Evolutionary conservation across 768 basidiomycete species (phyloP), one percentile per base, ranked within the genome.

Genomic region (Kwoniella europaea): DNA sequence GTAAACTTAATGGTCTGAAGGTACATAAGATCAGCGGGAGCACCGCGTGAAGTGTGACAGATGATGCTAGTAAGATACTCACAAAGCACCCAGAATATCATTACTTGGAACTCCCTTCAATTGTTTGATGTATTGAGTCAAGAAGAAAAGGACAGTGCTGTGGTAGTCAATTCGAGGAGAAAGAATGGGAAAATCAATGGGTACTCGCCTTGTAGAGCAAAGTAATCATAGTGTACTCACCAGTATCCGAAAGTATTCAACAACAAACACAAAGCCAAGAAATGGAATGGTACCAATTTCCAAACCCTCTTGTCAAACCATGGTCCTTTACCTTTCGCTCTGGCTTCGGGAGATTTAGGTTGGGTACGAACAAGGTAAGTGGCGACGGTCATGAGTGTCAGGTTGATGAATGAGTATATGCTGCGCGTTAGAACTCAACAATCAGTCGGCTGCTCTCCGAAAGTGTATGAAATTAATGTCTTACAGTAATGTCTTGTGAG

Each of bases 401-500:
- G 53, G 64, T 74, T 72, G 63, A 75, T 58, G 64, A 70, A 74
- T 0, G 74, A 72, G 56, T 71, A 64, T 56, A 77, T 77, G 10
- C 76, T 77, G 22, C 2, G 35, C 35, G 35, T 35, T 29, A 7
- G 43, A 63, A 62, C 22, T 41, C 65, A 57, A 61, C 7, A 4
- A 66, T 46, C 20, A 44, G 9, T 52, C 4, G 4, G 13, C 7
- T 35, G 35, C 35, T 35, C 35, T 15, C 13, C n/a, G 44, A 12
- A 20, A 16, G 15, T 1, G 1, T 29, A 12, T 24, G 41, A 27
- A 16, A 56, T 0, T 7, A 13, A 20, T 6, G 16, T 66, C 73
- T 44, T 13, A 80, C 76, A 79, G 50, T n/a, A 81, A 56, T 4
- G 78, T 71, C 43, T 75, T 69, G 29, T 71, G 71, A 42, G 75